A percentile compares a stretch with the other conserved stretches of the same genome.
phyloP scores from a whole-genome alignment of 1,284 basidiomycete genomes.

The Wallemia mellicola region DNA sequence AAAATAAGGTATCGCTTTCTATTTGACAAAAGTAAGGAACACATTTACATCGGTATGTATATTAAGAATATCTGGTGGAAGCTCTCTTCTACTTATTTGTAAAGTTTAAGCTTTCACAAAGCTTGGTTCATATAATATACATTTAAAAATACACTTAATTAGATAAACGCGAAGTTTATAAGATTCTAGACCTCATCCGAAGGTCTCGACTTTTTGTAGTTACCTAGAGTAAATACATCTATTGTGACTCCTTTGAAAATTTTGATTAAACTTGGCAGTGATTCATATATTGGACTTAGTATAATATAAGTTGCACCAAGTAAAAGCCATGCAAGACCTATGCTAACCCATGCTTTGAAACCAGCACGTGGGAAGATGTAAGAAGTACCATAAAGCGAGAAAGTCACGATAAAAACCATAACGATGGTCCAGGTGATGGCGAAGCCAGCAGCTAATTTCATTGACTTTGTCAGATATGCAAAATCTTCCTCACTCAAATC shows the following conservation, averaged over 20 bases:
- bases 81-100: too few species aligned
- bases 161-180: too few species aligned
- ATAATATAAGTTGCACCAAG: slow-evolving; percentile 39
- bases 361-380: slow-evolving; percentile 37
- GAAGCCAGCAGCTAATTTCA: background rate
- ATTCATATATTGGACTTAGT: slow-evolving; percentile 59
- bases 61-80: too few species aligned
- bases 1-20: too few species aligned
- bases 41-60: too few species aligned
- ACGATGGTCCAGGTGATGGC: slow-evolving; percentile 18
- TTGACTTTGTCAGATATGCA: slow-evolving; percentile 21
- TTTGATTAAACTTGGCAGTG: slow-evolving; percentile 28
- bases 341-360: slow-evolving; percentile 28
- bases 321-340: slow-evolving; percentile 61
- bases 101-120: too few species aligned
- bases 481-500: slow-evolving; percentile 37
- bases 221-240: slow-evolving; percentile 7
- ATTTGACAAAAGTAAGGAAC: too few species aligned
- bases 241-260: slow-evolving; percentile 28
- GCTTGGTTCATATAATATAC: too few species aligned
- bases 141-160: too few species aligned
- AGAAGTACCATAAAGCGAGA: slow-evolving; percentile 51
- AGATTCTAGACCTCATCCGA: background rate
- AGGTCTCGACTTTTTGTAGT: background rate
- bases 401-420: slow-evolving; percentile 37